phyloP scores from a whole-genome alignment of 306 rosid genomes.

The Pyrus betulifolia region DNA sequence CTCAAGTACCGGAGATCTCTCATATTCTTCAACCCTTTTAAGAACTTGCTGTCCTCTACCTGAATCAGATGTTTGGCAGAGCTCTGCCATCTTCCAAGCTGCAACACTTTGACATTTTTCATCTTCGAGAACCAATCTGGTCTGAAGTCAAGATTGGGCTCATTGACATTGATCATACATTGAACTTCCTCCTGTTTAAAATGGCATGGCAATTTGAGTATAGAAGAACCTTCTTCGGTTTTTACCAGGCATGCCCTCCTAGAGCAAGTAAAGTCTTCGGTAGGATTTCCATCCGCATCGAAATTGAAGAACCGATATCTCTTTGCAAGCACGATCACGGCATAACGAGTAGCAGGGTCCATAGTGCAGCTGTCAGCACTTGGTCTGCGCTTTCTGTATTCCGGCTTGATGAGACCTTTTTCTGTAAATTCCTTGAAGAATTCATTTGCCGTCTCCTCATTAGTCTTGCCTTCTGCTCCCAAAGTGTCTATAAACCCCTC shows the following conservation, averaged over 20 bases:
- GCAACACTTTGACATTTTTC: constrained; percentile 3
- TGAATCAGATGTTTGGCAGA: background rate
- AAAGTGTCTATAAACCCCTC: constrained; percentile 6
- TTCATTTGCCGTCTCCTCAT: background rate
- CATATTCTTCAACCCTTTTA: constrained; percentile 19
- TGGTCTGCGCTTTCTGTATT: background rate
- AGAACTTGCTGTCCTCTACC: constrained; percentile 13
- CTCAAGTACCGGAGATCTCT: constrained; percentile 4
- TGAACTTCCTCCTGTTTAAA: background rate
- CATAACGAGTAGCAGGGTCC: background rate
- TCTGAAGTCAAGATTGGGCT: constrained; percentile 3
- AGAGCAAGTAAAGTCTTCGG: background rate
- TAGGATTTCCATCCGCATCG: background rate
- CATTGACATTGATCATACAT: constrained; percentile 17
- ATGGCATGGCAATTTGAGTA: background rate
- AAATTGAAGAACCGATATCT: background rate
- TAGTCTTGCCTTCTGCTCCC: background rate
- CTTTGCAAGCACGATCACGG: background rate
- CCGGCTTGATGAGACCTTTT: background rate
- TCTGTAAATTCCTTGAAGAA: background rate
- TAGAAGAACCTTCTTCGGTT: background rate
- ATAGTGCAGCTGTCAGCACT: constrained; percentile 9
- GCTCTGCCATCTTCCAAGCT: constrained; percentile 18
- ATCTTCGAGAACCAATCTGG: constrained; percentile 14
- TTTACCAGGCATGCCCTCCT: constrained; percentile 1